Percentiles rank a stretch among this genome's conserved stretches.
phyloP scores from a whole-genome alignment of 1,284 basidiomycete species.

The Ceratorhiza oryzae-sativae region DNA sequence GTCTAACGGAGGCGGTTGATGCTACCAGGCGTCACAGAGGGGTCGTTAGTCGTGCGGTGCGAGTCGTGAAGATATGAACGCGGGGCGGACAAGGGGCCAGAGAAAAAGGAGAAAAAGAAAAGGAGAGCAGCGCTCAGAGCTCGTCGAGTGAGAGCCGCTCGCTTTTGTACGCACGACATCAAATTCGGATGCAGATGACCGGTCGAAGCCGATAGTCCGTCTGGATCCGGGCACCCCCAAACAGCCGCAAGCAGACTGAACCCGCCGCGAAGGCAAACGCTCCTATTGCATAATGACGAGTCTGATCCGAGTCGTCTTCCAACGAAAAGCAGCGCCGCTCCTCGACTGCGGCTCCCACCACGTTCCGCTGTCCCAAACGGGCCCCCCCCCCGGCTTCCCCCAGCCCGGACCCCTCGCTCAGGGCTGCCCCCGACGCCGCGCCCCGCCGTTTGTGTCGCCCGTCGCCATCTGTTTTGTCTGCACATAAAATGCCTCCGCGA shows the following conservation, averaged over 20 bases:
- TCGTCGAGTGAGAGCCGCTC: neutral
- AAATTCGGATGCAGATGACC: constrained; percentile 14
- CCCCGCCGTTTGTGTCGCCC: constrained; percentile 2
- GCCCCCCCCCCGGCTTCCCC: neutral
- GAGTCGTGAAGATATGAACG: constrained; percentile 21
- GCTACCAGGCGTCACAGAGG: neutral
- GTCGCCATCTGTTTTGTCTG: no score
- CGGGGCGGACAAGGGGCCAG: constrained; percentile 4
- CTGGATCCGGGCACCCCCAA: constrained; percentile 10
- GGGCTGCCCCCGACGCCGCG: neutral
- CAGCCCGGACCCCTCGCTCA: neutral
- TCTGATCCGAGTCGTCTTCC: constrained; percentile 14
- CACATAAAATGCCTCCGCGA: constrained; percentile 7
- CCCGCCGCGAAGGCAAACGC: constrained; percentile 2
- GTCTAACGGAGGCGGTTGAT: neutral
- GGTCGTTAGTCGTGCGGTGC: constrained; percentile 16
- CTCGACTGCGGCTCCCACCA: constrained; percentile 20
- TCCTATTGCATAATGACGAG: constrained; percentile 7
- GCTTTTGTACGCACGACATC: neutral
- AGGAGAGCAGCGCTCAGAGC: neutral
- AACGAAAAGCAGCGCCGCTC: constrained; percentile 20
- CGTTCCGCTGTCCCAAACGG: neutral
- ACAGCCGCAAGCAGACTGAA: neutral
- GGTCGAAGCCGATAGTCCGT: neutral
- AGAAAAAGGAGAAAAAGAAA: constrained; percentile 8